Base-by-base conservation (phyloP, 75 land plant genomes). In the Azolla pinnata region DNA sequence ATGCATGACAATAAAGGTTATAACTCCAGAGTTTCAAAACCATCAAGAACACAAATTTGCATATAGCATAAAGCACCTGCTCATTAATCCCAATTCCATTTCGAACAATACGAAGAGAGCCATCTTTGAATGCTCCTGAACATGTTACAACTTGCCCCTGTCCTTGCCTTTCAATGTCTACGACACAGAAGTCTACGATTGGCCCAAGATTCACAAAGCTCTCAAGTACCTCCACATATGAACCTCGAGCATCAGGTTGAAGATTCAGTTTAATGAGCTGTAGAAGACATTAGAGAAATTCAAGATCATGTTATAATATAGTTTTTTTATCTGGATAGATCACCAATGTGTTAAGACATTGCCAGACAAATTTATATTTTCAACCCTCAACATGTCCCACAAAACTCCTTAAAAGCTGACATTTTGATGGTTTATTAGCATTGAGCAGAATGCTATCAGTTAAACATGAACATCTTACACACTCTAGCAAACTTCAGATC, bases 121-220 rank as follows among this genome's bases (percentile, higher is more conserved):
- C 99, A 80, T 95, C 99, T 55, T 95, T 95, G 54, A 79, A 95
- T 47, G 99, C 99, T 56, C 99, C 99, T 38, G 99, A 95, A 67
- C 99, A 95, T 12, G 99, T 95, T 24, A 95, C 99, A 57, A 95
- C 99, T 66, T 95, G 99, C 26, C 99, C 97, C 68, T 95, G 99
- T 33, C 99, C 99, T 80, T 90, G 97, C 59, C 99, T 76, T 70
- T 95, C 99, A 48, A 90, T 78, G 60, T 95, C 99, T 32, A 95
- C 99, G 44, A 95, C 99, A 82, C 99, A 95, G 42, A 95, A 81
- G 60, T 95, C 99, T 29, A 84, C 91, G 53, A 95, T 95, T 1
- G 99, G 99, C 33, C 97, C 99, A 76, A 95, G 78, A 53, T 95
- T 95, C 34, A 95, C 97, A 79, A 81, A 95, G 53, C 82, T 79